Conservation (phyloP, 164 flowering plant genomes). For the Stephania yunnanensis region DNA sequence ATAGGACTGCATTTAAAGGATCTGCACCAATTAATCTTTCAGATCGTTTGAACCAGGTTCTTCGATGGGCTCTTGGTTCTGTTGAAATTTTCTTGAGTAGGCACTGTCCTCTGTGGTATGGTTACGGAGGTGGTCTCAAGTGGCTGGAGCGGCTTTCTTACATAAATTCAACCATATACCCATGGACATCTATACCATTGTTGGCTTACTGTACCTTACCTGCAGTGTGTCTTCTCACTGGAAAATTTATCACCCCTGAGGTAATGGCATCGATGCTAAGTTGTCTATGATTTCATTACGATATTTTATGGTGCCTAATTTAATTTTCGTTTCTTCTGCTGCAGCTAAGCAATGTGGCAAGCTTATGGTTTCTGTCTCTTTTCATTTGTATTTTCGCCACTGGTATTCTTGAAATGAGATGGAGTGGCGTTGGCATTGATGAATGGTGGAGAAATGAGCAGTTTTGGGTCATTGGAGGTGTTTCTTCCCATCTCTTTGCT, state of each 20-base stretch:
- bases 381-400: slow-evolving; percentile 58
- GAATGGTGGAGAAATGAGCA: slow-evolving; percentile 79
- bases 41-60: slow-evolving; percentile 64
- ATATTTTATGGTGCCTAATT: not conserved
- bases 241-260: slow-evolving; percentile 66
- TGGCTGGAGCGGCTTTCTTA: slow-evolving; percentile 60
- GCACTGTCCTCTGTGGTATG: slow-evolving; percentile 71
- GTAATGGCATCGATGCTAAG: slow-evolving; percentile 24
- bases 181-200: slow-evolving; percentile 57
- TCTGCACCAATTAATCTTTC: slow-evolving; percentile 72
- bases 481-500: slow-evolving; percentile 59
- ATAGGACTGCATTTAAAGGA: slow-evolving; percentile 59
- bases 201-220: slow-evolving; percentile 65
- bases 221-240: slow-evolving; percentile 62
- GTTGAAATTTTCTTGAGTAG: slow-evolving; percentile 64
- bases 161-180: slow-evolving; percentile 53
- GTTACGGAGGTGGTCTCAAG: slow-evolving; percentile 55
- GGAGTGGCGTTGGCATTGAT: slow-evolving; percentile 71
- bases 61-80: slow-evolving; percentile 76
- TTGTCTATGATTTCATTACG: not conserved
- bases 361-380: slow-evolving; percentile 57
- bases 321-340: slow-evolving; percentile 13
- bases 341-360: slow-evolving; percentile 63
- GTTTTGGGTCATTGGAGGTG: slow-evolving; percentile 73
- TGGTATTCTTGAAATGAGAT: slow-evolving; percentile 54